Base-by-base conservation (phyloP, 768 basidiomycete species). In the Lactarius hengduanensis region DNA sequence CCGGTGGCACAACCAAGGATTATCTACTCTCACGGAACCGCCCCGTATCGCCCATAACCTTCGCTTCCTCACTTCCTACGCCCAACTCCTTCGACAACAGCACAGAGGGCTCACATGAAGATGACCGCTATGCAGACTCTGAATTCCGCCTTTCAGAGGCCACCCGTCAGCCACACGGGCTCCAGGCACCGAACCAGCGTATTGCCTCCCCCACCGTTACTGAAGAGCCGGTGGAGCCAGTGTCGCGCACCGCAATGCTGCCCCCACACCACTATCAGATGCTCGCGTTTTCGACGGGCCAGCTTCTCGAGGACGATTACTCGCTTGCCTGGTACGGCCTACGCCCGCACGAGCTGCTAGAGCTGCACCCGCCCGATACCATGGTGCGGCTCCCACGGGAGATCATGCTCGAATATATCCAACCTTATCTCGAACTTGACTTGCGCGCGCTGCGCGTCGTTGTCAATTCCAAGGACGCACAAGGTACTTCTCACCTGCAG, bases 261-360 rank as follows among this genome's bases (percentile, higher is more conserved):
- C 40, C 57, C 62, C n/a, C 59, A 16, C 71, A 74, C 47, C 76
- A 77, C 59, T 87, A 84, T 73, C 80, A 81, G 0, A 78, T 91
- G 15, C 72, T 90, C 20, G 82, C 86, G 1, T 91, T 87, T 71
- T 84, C 88, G 2, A 89, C 89, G 0, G 88, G 88, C 4, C 82
- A 88, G 69, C 75, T 89, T 16, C 81, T 92, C 36, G 87, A 92
- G 71, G 89, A 91, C 71, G 85, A 88, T 26, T 83, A 82, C 55
- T 68, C 78, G 11, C 72, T 84, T 30, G 76, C 81, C 0, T 88
- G 85, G 82, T 90, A 90, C 71, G 77, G 82, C 47, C 71, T 91
- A 26, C 76, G 79, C 8, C 82, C 87, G 0, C 79, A 85, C 68
- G 91, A 92, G 70, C 80, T 92, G 2, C 80, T 92, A 26, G 91